Evolutionary conservation across 169 alveolate species (phyloP).

Genomic region (Plasmodium falciparum): DNA sequence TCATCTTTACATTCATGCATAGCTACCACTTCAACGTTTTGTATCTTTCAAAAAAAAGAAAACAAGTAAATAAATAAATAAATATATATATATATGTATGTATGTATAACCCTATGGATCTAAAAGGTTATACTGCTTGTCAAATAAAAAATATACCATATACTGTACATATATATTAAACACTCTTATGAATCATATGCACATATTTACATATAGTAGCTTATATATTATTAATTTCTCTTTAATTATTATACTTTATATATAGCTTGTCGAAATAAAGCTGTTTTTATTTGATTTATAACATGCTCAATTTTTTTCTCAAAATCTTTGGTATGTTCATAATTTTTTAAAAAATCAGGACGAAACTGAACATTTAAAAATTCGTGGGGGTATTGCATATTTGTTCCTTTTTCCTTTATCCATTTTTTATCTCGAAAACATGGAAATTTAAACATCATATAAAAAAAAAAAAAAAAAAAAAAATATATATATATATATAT

Average conservation of each 20-base stretch:
- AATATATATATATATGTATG: not conserved
- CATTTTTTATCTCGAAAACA: constrained; percentile 73
- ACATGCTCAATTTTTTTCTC: constrained; percentile 44
- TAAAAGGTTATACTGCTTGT: not conserved
- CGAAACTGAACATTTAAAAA: constrained; percentile 63
- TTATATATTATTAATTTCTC: not conserved
- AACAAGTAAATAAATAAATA: not conserved
- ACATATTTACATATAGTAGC: no score
- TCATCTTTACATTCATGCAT: constrained; percentile 80
- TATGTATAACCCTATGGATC: not conserved
- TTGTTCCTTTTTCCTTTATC: constrained; percentile 68
- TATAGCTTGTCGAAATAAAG: constrained; percentile 67
- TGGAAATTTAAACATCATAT: constrained; percentile 59
- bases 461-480: not conserved
- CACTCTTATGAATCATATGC: no score
- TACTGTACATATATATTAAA: no score
- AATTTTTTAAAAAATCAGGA: constrained; percentile 65
- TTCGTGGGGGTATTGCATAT: constrained; percentile 54
- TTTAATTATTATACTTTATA: constrained; percentile 36
- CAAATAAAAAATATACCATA: no score
- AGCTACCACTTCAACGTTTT: constrained; percentile 84
- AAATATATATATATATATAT: not conserved
- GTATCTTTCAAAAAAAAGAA: constrained; percentile 75
- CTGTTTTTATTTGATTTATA: constrained; percentile 46
- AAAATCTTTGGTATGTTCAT: constrained; percentile 49